Evolutionary conservation across 2,329 filamentous ascomycete genomes (phyloP).

Genomic region (Nigrograna mackinnonii): DNA sequence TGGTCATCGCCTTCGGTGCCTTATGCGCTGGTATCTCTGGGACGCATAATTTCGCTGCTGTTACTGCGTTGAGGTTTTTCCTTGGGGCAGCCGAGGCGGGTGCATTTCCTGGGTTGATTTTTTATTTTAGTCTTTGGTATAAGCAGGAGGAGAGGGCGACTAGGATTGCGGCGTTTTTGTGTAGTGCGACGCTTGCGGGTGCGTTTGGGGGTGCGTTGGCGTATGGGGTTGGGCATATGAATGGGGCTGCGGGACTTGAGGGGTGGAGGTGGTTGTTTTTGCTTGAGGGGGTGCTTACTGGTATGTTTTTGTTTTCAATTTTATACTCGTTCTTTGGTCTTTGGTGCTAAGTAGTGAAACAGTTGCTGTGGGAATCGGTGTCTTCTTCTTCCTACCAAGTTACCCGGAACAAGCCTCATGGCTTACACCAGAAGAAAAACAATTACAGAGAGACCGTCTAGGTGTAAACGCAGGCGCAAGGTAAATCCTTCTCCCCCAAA

Average conservation of each 20-base stretch:
- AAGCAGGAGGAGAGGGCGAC: slow-evolving; percentile 57
- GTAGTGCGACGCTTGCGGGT: slow-evolving; percentile 63
- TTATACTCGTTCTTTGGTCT: too few species aligned
- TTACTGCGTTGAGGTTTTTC: slow-evolving; percentile 63
- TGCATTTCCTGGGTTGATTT: slow-evolving; percentile 66
- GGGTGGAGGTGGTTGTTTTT: slow-evolving; percentile 25
- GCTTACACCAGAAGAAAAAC: slow-evolving; percentile 47
- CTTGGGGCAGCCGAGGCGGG: slow-evolving; percentile 68
- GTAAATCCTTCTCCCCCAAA: slow-evolving; percentile 40
- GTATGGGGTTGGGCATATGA: slow-evolving; percentile 50
- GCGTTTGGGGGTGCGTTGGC: slow-evolving; percentile 68
- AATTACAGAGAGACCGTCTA: slow-evolving; percentile 23
- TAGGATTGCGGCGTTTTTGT: slow-evolving; percentile 56
- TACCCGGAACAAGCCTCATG: slow-evolving; percentile 53
- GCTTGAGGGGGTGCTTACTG: slow-evolving; percentile 25
- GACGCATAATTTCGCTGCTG: slow-evolving; percentile 57
- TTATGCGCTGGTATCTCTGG: slow-evolving; percentile 63
- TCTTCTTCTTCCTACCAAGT: slow-evolving; percentile 53
- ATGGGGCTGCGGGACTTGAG: slow-evolving; percentile 17
- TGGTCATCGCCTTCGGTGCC: slow-evolving; percentile 62
- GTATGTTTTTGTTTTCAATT: slow-evolving; percentile 18
- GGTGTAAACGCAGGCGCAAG: slow-evolving; percentile 28
- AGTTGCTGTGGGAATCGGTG: too few species aligned
- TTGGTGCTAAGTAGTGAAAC: too few species aligned
- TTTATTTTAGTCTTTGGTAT: slow-evolving; percentile 28